Percentiles rank a stretch among this genome's conserved stretches.
These are phyloP conservation scores for Cercospora sp. DNA, from an alignment of 2,329 filamentous ascomycete species.

Conservation along the genomic window DNA sequence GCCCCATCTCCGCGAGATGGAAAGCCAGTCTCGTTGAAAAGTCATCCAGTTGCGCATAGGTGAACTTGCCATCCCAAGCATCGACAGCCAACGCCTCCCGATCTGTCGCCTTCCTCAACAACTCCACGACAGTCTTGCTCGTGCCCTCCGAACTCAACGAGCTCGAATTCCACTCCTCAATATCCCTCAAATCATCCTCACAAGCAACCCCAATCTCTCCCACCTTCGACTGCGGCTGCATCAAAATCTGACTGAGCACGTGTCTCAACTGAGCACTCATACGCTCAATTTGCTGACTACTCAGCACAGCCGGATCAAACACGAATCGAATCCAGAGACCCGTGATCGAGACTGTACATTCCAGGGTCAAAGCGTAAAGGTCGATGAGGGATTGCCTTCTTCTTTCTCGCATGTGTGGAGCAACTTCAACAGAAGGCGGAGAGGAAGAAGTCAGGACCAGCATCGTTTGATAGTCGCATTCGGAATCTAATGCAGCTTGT, in stretches of 20 bases:
- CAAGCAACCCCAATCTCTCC: constrained; percentile 13
- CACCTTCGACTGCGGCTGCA: constrained; percentile 13
- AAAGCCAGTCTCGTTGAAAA: constrained; percentile 3
- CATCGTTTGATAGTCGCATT: constrained; percentile 58
- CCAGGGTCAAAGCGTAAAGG: constrained; percentile 7
- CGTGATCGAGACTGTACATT: constrained; percentile 14
- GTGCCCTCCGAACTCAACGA: constrained; percentile 7
- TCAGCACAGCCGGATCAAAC: constrained; percentile 12
- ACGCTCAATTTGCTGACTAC: constrained; percentile 5
- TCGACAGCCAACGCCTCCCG: constrained; percentile 30
- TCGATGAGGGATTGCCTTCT: constrained; percentile 6
- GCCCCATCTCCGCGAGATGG: constrained; percentile 9
- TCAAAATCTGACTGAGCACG: constrained; percentile 17
- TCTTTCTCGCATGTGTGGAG: constrained; percentile 2
- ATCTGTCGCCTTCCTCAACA: constrained; percentile 22
- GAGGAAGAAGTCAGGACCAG: constrained; percentile 37
- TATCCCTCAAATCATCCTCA: constrained; percentile 22
- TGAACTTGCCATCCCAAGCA: constrained; percentile 34
- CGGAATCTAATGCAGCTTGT: constrained; percentile 25
- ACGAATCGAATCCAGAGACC: constrained; percentile 9
- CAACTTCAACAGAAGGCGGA: neutral
- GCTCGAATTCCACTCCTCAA: constrained; percentile 27
- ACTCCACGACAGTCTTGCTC: constrained; percentile 25
- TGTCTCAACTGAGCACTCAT: constrained; percentile 11
- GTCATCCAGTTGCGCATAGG: constrained; percentile 32